These are phyloP conservation scores for Verticillium albo-atrum DNA, from an alignment of 2,329 filamentous ascomycete genomes.

Conservation along the genomic window DNA sequence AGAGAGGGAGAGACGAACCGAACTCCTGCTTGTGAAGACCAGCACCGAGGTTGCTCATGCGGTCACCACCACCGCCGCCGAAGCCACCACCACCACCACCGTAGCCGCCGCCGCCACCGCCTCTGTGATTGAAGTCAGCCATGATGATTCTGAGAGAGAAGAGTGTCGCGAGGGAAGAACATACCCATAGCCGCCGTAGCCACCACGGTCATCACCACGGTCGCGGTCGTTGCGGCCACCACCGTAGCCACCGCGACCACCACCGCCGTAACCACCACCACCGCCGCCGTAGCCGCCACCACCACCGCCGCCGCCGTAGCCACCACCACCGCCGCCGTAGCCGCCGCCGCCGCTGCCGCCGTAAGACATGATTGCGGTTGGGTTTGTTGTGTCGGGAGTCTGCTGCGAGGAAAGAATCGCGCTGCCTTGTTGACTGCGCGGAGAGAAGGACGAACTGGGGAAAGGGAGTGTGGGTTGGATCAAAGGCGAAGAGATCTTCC, in stretches of 20 bases:
- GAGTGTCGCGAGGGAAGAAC: slow-evolving; percentile 14
- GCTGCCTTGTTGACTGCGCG: neutral
- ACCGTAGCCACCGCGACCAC: slow-evolving; percentile 30
- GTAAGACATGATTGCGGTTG: slow-evolving; percentile 37
- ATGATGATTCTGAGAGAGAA: slow-evolving; percentile 4
- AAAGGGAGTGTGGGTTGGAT: neutral
- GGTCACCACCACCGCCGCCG: slow-evolving; percentile 74
- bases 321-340: slow-evolving; percentile 22
- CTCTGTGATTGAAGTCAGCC: slow-evolving; percentile 38
- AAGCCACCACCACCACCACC: slow-evolving; percentile 26
- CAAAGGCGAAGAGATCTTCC: neutral
- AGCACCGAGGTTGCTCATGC: slow-evolving; percentile 88
- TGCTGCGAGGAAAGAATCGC: slow-evolving; percentile 2
- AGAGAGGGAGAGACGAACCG: slow-evolving; percentile 54
- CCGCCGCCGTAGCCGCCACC: slow-evolving; percentile 20
- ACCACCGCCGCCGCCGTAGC: slow-evolving; percentile 21
- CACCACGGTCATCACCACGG: slow-evolving; percentile 39
- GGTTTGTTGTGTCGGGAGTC: neutral
- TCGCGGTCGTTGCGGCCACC: slow-evolving; percentile 32
- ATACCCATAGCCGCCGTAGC: slow-evolving; percentile 42
- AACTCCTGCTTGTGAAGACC: slow-evolving; percentile 84
- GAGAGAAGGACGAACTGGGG: neutral
- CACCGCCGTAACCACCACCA: slow-evolving; percentile 22
- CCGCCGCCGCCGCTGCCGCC: slow-evolving; percentile 18
- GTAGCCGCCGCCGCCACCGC: slow-evolving; percentile 41